phyloP scores from a whole-genome alignment of 805 yeast species.

The Diddensiella caesifluorescens region DNA sequence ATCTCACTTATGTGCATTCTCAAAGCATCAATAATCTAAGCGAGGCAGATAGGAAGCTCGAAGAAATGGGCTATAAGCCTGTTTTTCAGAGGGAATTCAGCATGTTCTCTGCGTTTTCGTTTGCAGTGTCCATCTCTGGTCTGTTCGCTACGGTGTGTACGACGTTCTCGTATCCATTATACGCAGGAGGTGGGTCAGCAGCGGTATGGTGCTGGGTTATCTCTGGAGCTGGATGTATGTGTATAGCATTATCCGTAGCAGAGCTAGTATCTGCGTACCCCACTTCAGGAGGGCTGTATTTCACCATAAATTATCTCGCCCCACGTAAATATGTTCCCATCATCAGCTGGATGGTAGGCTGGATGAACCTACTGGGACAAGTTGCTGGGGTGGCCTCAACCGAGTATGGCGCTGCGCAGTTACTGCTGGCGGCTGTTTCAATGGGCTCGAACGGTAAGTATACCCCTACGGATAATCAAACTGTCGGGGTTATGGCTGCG shows the following conservation, averaged over 20 bases:
- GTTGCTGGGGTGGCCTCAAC: conserved; percentile 35
- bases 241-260: conserved; percentile 61
- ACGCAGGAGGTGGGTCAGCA: conserved; percentile 59
- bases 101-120: conserved; percentile 57
- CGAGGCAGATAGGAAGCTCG: conserved; percentile 25
- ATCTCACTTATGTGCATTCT: no score
- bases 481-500: conserved; percentile 30
- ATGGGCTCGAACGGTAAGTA: conserved; percentile 31
- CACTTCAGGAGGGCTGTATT: conserved; percentile 24
- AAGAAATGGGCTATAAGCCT: conserved; percentile 54
- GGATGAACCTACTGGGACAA: conserved; percentile 44
- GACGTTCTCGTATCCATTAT: conserved; percentile 43
- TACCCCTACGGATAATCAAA: conserved; percentile 27
- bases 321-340: conserved; percentile 45
- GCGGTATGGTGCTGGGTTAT: conserved; percentile 60
- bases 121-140: conserved; percentile 62
- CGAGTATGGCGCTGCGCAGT: conserved; percentile 33
- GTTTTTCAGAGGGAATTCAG: conserved; percentile 55
- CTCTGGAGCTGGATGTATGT: conserved; percentile 48
- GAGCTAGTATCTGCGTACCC: conserved; percentile 45
- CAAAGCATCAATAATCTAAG: neutral
- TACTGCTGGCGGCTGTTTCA: conserved; percentile 32
- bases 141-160: conserved; percentile 58
- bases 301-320: conserved; percentile 19
- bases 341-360: conserved; percentile 35